Conservation (phyloP, 2,329 filamentous ascomycete species). For the Salinomyces thailandicus region DNA sequence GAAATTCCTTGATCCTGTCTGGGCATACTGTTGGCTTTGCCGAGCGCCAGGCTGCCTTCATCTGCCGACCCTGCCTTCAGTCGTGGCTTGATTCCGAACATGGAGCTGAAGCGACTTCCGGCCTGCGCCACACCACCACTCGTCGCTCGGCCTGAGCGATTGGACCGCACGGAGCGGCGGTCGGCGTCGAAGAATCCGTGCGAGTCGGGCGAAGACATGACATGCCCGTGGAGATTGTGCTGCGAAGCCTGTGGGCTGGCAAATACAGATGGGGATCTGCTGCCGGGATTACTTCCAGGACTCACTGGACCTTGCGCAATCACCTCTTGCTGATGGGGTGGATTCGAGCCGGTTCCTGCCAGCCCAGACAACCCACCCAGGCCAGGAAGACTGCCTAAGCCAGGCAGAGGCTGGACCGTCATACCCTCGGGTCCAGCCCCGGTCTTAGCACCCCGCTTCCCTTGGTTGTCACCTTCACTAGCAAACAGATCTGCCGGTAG, state of each 20-base stretch:
- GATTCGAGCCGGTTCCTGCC: neutral
- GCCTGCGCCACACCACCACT: conserved; percentile 28
- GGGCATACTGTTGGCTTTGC: conserved; percentile 60
- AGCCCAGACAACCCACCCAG: conserved; percentile 30
- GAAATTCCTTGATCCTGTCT: conserved; percentile 37
- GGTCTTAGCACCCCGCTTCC: neutral
- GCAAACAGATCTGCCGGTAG: conserved; percentile 54
- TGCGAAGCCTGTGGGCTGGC: conserved; percentile 39
- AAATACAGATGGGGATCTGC: conserved; percentile 35
- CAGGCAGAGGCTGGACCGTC: conserved; percentile 18
- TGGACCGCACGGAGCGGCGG: conserved; percentile 37
- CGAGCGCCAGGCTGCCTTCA: conserved; percentile 46
- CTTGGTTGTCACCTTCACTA: conserved; percentile 20
- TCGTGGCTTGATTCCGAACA: conserved; percentile 47
- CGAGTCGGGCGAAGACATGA: conserved; percentile 12
- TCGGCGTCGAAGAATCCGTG: conserved; percentile 30
- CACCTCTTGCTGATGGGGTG: conserved; percentile 10
- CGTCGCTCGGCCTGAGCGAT: conserved; percentile 40
- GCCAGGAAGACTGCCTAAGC: conserved; percentile 28
- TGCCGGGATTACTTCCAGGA: conserved; percentile 29
- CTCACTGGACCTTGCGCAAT: conserved; percentile 29
- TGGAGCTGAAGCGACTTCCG: conserved; percentile 43
- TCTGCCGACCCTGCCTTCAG: conserved; percentile 44
- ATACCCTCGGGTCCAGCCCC: neutral
- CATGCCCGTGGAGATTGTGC: conserved; percentile 33